Conservation (phyloP, 768 basidiomycete species). For the Pisolithus marmoratus region DNA sequence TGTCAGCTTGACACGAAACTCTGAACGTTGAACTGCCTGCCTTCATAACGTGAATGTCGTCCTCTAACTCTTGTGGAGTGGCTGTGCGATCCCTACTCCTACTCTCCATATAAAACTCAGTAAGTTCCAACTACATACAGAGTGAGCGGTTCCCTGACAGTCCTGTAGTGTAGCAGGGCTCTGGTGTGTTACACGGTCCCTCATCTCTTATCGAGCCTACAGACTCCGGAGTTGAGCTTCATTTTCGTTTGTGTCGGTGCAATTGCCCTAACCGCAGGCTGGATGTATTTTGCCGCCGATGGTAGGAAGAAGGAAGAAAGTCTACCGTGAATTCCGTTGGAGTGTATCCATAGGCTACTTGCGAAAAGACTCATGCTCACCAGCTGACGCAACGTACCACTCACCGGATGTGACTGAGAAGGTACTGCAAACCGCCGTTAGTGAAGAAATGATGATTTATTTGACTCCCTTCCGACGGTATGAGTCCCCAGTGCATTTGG, state of each 20-base stretch:
- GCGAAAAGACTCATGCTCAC: neutral
- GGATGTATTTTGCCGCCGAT: neutral
- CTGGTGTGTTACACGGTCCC: neutral
- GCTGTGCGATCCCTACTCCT: no score
- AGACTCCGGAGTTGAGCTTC: neutral
- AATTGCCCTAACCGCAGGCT: neutral
- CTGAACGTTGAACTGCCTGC: constrained; percentile 3
- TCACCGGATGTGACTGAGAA: neutral
- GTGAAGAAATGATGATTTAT: neutral
- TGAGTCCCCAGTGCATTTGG: no score
- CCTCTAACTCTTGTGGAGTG: no score
- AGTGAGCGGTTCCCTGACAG: neutral
- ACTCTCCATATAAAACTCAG: no score
- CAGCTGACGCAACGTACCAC: neutral
- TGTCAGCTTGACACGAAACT: neutral
- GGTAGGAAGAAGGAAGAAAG: neutral
- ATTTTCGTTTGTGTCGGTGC: neutral
- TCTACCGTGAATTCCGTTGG: neutral
- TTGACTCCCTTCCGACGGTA: neutral
- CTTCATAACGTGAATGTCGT: constrained; percentile 14
- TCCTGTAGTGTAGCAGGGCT: neutral
- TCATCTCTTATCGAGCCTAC: neutral
- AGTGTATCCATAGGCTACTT: no score
- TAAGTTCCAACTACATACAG: neutral
- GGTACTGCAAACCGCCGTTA: neutral